These are phyloP conservation scores for Rickenella mellea DNA, from an alignment of 768 basidiomycete species.

Conservation along the genomic window DNA sequence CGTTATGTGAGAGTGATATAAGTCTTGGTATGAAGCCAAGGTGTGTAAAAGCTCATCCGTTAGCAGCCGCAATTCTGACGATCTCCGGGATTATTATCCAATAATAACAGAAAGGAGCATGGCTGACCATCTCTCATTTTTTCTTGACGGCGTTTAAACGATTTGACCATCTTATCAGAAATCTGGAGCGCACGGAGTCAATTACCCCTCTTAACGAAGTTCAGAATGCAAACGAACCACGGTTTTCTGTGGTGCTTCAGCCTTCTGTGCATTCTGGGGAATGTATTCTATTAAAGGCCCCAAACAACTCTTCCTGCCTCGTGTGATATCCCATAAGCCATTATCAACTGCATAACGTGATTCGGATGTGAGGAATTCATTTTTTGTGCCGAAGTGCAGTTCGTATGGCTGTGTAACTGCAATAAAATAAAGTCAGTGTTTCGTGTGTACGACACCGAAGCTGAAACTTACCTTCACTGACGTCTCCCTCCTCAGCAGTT, in stretches of 20 bases:
- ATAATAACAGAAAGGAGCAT: conserved; percentile 5
- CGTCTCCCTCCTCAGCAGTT: conserved; percentile 12
- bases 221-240: too few relatives aligned
- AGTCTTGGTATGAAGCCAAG: conserved; percentile 58
- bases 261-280: too few relatives aligned
- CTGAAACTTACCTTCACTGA: conserved; percentile 4
- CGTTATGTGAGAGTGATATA: conserved; percentile 63
- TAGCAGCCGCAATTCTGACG: conserved; percentile 48
- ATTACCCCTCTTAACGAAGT: too few relatives aligned
- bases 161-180: conserved; percentile 42
- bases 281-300: too few relatives aligned
- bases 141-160: conserved; percentile 44
- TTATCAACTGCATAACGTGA: conserved; percentile 45
- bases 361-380: conserved; percentile 38
- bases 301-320: too few relatives aligned
- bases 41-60: conserved; percentile 49
- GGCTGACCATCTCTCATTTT: conserved; percentile 42
- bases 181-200: too few relatives aligned
- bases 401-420: conserved; percentile 51
- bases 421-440: too few relatives aligned
- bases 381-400: conserved; percentile 59
- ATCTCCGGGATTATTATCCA: neutral
- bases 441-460: too few relatives aligned
- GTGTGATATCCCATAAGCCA: conserved; percentile 57
- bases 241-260: too few relatives aligned